Evolutionary conservation across 495 filamentous ascomycete genomes (phyloP).

Genomic region (Mytilinidion resinicola): DNA sequence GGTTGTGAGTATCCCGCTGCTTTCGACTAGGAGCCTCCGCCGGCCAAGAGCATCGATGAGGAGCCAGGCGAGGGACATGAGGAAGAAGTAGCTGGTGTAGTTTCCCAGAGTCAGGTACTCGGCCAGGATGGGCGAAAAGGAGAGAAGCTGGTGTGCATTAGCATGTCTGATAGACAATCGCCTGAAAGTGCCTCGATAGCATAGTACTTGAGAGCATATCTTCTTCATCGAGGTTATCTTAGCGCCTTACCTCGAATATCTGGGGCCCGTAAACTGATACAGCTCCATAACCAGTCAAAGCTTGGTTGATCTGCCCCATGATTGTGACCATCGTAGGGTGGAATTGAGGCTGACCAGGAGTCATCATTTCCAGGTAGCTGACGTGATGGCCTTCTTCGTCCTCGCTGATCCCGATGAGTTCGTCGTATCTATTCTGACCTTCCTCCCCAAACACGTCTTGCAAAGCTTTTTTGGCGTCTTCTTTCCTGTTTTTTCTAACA

Average conservation of each 20-base stretch:
- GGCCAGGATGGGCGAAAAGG: slow-evolving; percentile 39
- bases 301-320: slow-evolving; percentile 55
- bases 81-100: slow-evolving; percentile 49
- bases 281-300: slow-evolving; percentile 49
- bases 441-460: slow-evolving; percentile 43
- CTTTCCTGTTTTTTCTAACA: slow-evolving; percentile 39
- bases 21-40: slow-evolving; percentile 46
- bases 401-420: slow-evolving; percentile 42
- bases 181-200: too few relatives aligned
- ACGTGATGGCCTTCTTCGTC: slow-evolving; percentile 40
- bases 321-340: slow-evolving; percentile 50
- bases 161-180: background rate
- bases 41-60: slow-evolving; percentile 48
- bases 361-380: slow-evolving; percentile 46
- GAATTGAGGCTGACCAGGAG: slow-evolving; percentile 39
- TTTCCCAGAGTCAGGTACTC: slow-evolving; percentile 50
- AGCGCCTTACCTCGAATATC: slow-evolving; percentile 41
- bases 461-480: slow-evolving; percentile 42
- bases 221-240: too few relatives aligned
- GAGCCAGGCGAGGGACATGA: slow-evolving; percentile 50
- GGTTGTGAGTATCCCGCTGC: slow-evolving; percentile 39
- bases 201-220: too few relatives aligned
- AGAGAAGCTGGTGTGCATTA: slow-evolving; percentile 38
- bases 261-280: slow-evolving; percentile 55
- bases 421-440: slow-evolving; percentile 41